Percentiles rank a stretch among this genome's conserved stretches.
Evolutionary conservation across 345 rosid genomes (phyloP).

Genomic region (Syzygium aqueum): DNA sequence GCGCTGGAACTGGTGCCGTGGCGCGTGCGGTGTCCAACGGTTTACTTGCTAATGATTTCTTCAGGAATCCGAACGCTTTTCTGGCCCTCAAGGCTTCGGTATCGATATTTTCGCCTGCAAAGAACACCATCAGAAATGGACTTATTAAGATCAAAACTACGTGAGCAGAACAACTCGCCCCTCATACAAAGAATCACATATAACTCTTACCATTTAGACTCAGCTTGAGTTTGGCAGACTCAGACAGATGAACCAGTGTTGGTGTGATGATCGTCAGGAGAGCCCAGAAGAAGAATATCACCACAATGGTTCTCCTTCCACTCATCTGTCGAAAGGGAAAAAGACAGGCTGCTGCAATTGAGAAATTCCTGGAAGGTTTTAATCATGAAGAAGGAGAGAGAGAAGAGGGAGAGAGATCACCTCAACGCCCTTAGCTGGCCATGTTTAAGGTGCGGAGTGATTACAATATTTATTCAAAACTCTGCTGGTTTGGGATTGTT

Average conservation of each 20-base stretch:
- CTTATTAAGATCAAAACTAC: background rate
- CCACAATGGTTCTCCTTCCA: conserved; percentile 52
- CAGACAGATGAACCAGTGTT: conserved; percentile 66
- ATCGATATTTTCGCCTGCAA: conserved; percentile 13
- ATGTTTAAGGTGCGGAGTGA: conserved; percentile 20
- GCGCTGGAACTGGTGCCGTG: background rate
- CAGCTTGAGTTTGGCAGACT: conserved; percentile 36
- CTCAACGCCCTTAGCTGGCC: conserved; percentile 35
- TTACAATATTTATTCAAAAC: background rate
- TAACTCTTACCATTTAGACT: conserved; percentile 23
- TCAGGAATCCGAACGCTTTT: conserved; percentile 26
- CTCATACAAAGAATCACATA: background rate
- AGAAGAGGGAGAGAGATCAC: background rate
- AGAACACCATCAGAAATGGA: background rate
- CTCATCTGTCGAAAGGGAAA: conserved; percentile 28
- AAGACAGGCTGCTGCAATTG: background rate
- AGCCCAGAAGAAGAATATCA: conserved; percentile 96
- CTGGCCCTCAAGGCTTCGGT: conserved; percentile 23
- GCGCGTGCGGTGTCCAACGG: background rate
- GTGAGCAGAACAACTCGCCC: background rate
- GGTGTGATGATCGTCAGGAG: conserved; percentile 80
- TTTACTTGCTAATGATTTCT: background rate
- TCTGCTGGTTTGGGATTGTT: background rate
- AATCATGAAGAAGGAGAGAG: background rate
- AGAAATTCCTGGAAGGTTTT: background rate